phyloP scores from a whole-genome alignment of 2,329 filamentous ascomycete species.

The Talaromyces sp. region DNA sequence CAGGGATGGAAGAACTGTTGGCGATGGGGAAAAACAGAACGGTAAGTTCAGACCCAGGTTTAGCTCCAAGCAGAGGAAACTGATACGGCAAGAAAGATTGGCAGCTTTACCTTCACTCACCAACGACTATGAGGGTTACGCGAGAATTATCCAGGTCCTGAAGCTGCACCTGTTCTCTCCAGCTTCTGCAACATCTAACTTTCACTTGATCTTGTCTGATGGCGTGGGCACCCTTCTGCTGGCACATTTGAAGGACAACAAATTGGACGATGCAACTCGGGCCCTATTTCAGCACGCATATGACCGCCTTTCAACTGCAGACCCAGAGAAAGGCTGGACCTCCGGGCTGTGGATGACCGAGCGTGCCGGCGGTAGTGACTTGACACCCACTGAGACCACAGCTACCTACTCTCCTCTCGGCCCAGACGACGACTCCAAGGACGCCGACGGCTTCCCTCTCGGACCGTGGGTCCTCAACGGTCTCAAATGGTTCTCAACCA shows the following conservation, averaged over 20 bases:
- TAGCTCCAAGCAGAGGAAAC: neutral
- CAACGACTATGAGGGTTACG: constrained; percentile 1
- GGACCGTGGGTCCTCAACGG: constrained; percentile 60
- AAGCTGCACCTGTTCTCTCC: constrained; percentile 21
- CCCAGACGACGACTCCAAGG: constrained; percentile 24
- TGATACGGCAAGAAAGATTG: neutral
- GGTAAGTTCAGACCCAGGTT: constrained; percentile 16
- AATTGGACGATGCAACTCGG: constrained; percentile 14
- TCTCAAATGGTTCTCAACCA: constrained; percentile 67
- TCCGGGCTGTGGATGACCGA: constrained; percentile 78
- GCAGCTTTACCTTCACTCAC: neutral
- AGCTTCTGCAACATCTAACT: constrained; percentile 11
- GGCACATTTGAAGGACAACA: constrained; percentile 12
- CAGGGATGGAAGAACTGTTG: constrained; percentile 58
- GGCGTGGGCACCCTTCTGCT: constrained; percentile 2
- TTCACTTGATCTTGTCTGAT: constrained; percentile 8
- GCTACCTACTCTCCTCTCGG: constrained; percentile 38
- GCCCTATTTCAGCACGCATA: constrained; percentile 27
- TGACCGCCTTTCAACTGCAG: constrained; percentile 27
- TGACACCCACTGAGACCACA: constrained; percentile 63
- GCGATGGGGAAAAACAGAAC: constrained; percentile 33
- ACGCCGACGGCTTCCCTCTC: constrained; percentile 37
- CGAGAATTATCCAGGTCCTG: constrained; percentile 28
- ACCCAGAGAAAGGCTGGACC: constrained; percentile 55
- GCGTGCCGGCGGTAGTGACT: constrained; percentile 64